phyloP scores from a whole-genome alignment of 768 basidiomycete genomes.

The Coprinopsis sp. region DNA sequence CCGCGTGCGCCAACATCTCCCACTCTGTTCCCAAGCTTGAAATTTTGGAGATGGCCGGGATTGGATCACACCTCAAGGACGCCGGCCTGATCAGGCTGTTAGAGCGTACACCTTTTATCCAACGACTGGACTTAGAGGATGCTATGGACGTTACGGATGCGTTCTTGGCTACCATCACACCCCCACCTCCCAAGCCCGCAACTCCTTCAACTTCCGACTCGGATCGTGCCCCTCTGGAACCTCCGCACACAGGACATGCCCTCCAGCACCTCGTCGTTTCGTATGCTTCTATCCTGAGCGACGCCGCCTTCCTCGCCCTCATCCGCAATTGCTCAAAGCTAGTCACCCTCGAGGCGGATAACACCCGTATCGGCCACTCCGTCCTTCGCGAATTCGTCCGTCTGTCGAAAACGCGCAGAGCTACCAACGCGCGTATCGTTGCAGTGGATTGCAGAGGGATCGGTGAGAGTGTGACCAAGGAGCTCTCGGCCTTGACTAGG shows the following conservation, averaged over 20 bases:
- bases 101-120: constrained; percentile 62
- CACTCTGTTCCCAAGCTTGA: constrained; percentile 67
- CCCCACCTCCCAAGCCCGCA: constrained; percentile 17
- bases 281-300: constrained; percentile 56
- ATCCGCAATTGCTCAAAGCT: constrained; percentile 61
- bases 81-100: constrained; percentile 73
- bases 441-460: constrained; percentile 76
- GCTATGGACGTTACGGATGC: constrained; percentile 69
- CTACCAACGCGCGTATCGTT: constrained; percentile 51
- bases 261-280: constrained; percentile 73
- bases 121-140: constrained; percentile 83
- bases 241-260: constrained; percentile 53
- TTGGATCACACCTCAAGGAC: constrained; percentile 65
- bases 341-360: constrained; percentile 70
- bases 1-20: constrained; percentile 68
- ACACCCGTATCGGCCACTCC: constrained; percentile 60
- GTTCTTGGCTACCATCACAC: constrained; percentile 64
- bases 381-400: constrained; percentile 68
- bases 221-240: constrained; percentile 11
- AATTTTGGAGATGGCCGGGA: constrained; percentile 73
- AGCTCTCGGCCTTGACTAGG: constrained; percentile 52
- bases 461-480: constrained; percentile 56
- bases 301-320: constrained; percentile 59
- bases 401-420: constrained; percentile 42
- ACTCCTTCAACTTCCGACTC: constrained; percentile 7